Percentiles rank a stretch among this genome's conserved stretches.
Conservation (phyloP, 257 asterid species). For the Linaria vulgaris region DNA sequence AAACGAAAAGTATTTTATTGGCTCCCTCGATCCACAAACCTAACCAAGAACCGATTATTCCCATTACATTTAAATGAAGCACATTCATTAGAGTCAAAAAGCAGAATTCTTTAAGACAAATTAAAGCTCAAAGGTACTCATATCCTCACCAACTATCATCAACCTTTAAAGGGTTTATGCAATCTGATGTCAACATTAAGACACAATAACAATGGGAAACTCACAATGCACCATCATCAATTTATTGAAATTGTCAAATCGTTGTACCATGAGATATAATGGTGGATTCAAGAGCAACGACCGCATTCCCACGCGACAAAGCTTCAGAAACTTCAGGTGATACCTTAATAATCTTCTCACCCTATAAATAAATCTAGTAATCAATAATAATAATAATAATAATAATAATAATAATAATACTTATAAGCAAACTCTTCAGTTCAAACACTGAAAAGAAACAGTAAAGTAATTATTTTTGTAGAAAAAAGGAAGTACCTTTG, state of each 20-base stretch:
- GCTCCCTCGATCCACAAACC: neutral
- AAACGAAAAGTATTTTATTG: neutral
- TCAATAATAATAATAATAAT: no score
- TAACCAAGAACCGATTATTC: neutral
- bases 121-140: no score
- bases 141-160: no score
- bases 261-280: conserved; percentile 84
- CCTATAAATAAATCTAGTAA: no score
- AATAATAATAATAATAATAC: no score
- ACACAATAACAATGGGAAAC: no score
- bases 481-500: conserved; percentile 31
- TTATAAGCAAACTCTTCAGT: conserved; percentile 2
- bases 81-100: no score
- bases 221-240: no score
- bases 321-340: conserved; percentile 82
- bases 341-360: conserved; percentile 47
- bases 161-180: no score
- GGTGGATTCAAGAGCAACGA: conserved; percentile 97
- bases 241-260: no score
- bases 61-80: neutral
- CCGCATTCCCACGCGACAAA: conserved; percentile 59
- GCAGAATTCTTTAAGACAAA: no score
- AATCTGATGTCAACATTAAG: no score
- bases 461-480: neutral
- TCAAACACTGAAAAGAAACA: neutral